Conservation (phyloP, 176 grass and related monocot genomes). For the Poa annua region DNA sequence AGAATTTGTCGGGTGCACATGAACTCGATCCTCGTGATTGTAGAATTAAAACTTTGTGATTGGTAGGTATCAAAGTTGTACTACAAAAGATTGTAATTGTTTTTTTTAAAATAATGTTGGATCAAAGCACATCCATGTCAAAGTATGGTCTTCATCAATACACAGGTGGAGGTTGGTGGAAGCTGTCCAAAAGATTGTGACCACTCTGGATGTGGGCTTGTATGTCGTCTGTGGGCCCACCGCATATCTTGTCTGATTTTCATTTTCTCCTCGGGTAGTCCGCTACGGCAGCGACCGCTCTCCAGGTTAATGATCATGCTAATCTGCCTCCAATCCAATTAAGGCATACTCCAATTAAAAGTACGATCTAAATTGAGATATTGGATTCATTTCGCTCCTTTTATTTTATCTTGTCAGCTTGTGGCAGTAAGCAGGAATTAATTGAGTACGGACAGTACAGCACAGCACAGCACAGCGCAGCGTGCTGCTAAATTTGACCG, state of each 20-base stretch:
- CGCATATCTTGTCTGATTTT: neutral
- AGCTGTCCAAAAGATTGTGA: neutral
- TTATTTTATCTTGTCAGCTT: neutral
- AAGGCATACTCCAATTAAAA: neutral
- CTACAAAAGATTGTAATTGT: too few relatives aligned
- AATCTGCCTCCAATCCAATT: neutral
- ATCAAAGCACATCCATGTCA: neutral
- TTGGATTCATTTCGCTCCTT: neutral
- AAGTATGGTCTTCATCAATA: neutral
- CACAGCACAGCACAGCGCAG: neutral
- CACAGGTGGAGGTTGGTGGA: neutral
- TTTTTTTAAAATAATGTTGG: too few relatives aligned
- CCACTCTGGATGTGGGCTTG: neutral
- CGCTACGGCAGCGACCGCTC: too few relatives aligned
- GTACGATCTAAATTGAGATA: neutral
- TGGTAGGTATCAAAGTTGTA: too few relatives aligned
- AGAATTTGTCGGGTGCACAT: neutral
- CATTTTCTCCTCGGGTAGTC: neutral
- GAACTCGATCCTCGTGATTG: too few relatives aligned
- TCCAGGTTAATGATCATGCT: neutral
- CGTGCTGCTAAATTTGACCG: neutral
- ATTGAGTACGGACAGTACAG: neutral
- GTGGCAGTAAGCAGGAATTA: neutral
- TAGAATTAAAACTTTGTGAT: too few relatives aligned
- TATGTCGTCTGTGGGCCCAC: neutral